These are phyloP conservation scores for Boletus rex-veris DNA, from an alignment of 768 basidiomycete species.

Conservation along the genomic window DNA sequence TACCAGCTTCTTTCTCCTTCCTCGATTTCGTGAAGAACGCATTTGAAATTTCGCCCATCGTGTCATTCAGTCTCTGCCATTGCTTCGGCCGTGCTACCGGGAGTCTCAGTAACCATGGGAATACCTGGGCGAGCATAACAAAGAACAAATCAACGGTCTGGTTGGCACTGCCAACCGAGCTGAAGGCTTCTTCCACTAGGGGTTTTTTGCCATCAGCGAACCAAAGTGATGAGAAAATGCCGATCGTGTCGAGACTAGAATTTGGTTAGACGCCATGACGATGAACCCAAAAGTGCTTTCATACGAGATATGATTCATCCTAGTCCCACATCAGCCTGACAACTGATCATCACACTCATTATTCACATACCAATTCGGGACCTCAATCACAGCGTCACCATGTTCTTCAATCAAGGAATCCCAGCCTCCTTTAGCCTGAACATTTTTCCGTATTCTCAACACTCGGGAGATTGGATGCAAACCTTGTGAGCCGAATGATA, in stretches of 20 bases:
- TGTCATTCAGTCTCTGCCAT: constrained; percentile 24
- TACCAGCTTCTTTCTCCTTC: constrained; percentile 31
- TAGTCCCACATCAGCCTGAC: not conserved
- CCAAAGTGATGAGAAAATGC: constrained; percentile 47
- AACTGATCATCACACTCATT: not conserved
- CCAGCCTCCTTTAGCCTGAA: constrained; percentile 32
- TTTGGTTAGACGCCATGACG: not conserved
- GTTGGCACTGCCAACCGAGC: constrained; percentile 14
- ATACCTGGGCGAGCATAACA: constrained; percentile 23
- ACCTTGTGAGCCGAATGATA: constrained; percentile 44
- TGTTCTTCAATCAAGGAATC: constrained; percentile 26
- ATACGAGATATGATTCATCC: constrained; percentile 37
- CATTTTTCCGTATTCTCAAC: not conserved
- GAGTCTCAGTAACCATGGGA: constrained; percentile 32
- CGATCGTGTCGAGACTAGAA: constrained; percentile 41
- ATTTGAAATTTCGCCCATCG: constrained; percentile 34
- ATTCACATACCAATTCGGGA: constrained; percentile 42
- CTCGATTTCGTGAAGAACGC: constrained; percentile 31
- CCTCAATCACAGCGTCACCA: constrained; percentile 39
- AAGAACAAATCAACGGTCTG: constrained; percentile 6
- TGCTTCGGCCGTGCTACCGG: constrained; percentile 30
- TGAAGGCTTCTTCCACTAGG: constrained; percentile 26
- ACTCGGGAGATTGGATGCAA: constrained; percentile 5
- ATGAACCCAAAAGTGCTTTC: not conserved
- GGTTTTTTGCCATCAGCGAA: constrained; percentile 35